Base-by-base conservation (phyloP, 2,329 filamentous ascomycete species). In the Aspergillus jensenii region DNA sequence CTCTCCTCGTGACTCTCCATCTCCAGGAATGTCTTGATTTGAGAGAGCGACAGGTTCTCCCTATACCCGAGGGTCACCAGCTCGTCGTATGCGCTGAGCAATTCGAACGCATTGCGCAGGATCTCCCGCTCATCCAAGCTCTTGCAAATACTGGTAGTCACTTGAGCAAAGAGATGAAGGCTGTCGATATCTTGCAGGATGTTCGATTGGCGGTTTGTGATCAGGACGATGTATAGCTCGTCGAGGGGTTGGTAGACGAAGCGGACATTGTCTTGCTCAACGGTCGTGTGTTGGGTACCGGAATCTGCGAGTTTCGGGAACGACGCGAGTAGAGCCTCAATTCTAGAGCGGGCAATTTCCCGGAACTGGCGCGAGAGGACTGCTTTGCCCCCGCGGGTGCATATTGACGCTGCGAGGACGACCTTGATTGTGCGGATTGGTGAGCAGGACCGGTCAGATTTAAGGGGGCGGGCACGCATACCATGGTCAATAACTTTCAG, bases 1-100 rank as follows among this genome's bases (percentile, higher is more conserved):
- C 95, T 88, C 83, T 99, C 95, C 78, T 99, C 96, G 71, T 99
- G 95, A 77, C 90, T 95, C 78, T 99, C 95, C 95, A 99, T 99
- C 73, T 98, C 96, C 67, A 99, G 78, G 82, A 99, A 99, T 2
- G 95, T 97, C 84, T 96, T 97, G 82, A 99, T 99, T 79, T 99
- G 96, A 77, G 88, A 91, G 69, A 99, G 86, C 23, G 93, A 96
- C 67, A 99, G 80, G 77, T 99, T 99, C 80, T 99, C 95, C 71
- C 95, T 81, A 79, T 99, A 98, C 12, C 95, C 95, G 62, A 96
- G 82, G 1, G 93, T 97, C 60, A 99, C 93, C 59, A 99, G 84
- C 80, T 99, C 95, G 71, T 99, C 95, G 70, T 98, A 99, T 47
- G 95, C 95, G 75, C 91, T 96, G 63, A 99, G 87, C 41, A 99